A percentile compares a stretch with the other conserved stretches of the same genome.
These are phyloP conservation scores for Basidiobolus meristosporus DNA, from an alignment of 371 early-diverging fungal species.

Conservation along the genomic window DNA sequence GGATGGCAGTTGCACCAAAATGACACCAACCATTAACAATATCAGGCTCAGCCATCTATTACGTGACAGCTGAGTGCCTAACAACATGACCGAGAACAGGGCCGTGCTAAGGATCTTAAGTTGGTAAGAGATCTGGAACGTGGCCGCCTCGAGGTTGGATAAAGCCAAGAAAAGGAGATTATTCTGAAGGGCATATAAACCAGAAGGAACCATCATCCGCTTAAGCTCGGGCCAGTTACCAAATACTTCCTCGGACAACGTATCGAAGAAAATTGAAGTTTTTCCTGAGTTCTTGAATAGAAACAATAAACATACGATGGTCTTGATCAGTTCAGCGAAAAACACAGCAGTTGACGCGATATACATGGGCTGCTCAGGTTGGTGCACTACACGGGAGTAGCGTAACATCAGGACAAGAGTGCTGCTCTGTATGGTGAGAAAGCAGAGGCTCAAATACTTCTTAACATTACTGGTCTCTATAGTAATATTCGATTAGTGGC, in stretches of 20 bases:
- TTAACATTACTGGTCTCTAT: too few relatives aligned
- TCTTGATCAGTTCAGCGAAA: slow-evolving; percentile 36
- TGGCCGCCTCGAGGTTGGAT: slow-evolving; percentile 73
- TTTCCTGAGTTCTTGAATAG: slow-evolving; percentile 14
- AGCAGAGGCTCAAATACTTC: slow-evolving; percentile 17
- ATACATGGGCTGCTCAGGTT: slow-evolving; percentile 31
- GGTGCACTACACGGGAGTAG: slow-evolving; percentile 23
- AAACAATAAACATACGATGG: slow-evolving; percentile 17
- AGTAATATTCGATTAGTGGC: too few relatives aligned
- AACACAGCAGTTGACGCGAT: slow-evolving; percentile 47
- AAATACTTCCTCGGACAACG: slow-evolving; percentile 21
- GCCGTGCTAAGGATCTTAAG: slow-evolving; percentile 92
- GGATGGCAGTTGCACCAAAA: slow-evolving; percentile 72
- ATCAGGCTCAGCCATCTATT: slow-evolving; percentile 71
- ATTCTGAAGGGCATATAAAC: slow-evolving; percentile 83
- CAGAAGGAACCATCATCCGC: slow-evolving; percentile 67
- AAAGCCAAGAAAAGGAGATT: slow-evolving; percentile 82
- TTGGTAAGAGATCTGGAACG: slow-evolving; percentile 91
- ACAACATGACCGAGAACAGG: slow-evolving; percentile 62
- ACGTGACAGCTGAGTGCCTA: slow-evolving; percentile 34
- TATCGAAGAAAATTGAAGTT: slow-evolving; percentile 10
- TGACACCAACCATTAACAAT: slow-evolving; percentile 71
- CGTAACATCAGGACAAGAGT: slow-evolving; percentile 40
- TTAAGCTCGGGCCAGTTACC: slow-evolving; percentile 29
- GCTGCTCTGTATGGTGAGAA: slow-evolving; percentile 36